Evolutionary conservation across 139 green algal genomes (phyloP), one percentile per base, ranked within the genome.

Genomic region (Coccomyxa sp.): DNA sequence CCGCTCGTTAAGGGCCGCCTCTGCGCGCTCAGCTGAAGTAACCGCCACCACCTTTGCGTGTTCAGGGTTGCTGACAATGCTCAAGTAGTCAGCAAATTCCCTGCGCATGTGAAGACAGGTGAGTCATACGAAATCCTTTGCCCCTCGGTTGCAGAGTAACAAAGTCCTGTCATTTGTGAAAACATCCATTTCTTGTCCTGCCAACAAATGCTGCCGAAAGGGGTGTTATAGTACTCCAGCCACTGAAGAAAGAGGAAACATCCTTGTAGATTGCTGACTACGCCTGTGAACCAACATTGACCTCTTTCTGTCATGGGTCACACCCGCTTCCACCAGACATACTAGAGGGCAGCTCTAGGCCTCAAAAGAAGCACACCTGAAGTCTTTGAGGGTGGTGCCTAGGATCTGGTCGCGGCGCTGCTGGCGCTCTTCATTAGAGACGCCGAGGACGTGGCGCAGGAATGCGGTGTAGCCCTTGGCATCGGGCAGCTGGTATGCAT

Each of bases 381-480:
- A 98, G 90, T 98, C 96, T 77, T 91, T 90, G 58, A 90, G 51
- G 11, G 81, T 92, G 17, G 94, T 97, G 81, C 84, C 85, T 79
- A 97, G 87, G 85, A 66, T 98, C 95, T 87, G 76, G 28, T 87
- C 84, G 18, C 96, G 86, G 13, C 97, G 89, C 81, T 92, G 82
- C 89, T 99, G 97, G 12, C 97, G 88, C 93, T 99, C 95, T 88
- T 98, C 96, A 57, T 99, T 95, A 0, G 82, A 94, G 10, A 99
- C 87, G 27, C 90, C 90, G 28, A 99, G 91, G 83, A 99, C 84
- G 88, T 99, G 93, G 25, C 97, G 93, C 91, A 96, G 91, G 67
- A 86, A 81, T 7, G 83, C 83, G 27, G 89, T 92, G 63, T 87
- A 81, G 77, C 89, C 93, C 91, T 98, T 98, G 74, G 94, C 85